Evolutionary conservation across 2,329 filamentous ascomycete species (phyloP).

Genomic region (Calonectria pseudoreteaudii): DNA sequence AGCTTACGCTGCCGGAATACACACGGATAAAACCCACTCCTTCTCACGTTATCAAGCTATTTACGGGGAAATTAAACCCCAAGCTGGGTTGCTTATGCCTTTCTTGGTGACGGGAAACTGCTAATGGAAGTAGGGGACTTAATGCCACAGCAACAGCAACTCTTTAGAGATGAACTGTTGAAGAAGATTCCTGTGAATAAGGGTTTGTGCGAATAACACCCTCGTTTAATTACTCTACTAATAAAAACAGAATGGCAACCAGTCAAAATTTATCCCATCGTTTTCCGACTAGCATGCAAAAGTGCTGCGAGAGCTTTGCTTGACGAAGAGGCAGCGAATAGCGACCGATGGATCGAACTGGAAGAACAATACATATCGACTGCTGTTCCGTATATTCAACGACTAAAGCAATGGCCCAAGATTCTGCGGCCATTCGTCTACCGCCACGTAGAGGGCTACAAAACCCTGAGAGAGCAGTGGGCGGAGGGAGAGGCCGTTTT

Average conservation of each 20-base stretch:
- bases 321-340: not conserved
- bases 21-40: not conserved
- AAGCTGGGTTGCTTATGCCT: not conserved
- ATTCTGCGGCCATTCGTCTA: not conserved
- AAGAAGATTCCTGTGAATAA: not conserved
- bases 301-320: not conserved
- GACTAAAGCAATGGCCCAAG: not conserved
- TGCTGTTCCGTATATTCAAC: not conserved
- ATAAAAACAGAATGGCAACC: not conserved
- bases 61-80: not conserved
- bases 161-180: not conserved
- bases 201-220: not conserved
- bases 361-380: not conserved
- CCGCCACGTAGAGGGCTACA: not conserved
- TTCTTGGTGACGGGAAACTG: not conserved
- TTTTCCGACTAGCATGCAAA: not conserved
- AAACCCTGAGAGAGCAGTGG: not conserved
- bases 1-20: not conserved
- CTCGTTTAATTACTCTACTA: not conserved
- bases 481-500: not conserved
- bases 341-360: not conserved
- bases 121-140: not conserved
- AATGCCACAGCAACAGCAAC: not conserved
- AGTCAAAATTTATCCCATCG: not conserved
- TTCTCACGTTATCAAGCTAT: not conserved